Percentiles rank a stretch among this genome's conserved stretches.
Evolutionary conservation across 768 basidiomycete genomes (phyloP).

Genomic region (Macrolepiota fuliginosa): DNA sequence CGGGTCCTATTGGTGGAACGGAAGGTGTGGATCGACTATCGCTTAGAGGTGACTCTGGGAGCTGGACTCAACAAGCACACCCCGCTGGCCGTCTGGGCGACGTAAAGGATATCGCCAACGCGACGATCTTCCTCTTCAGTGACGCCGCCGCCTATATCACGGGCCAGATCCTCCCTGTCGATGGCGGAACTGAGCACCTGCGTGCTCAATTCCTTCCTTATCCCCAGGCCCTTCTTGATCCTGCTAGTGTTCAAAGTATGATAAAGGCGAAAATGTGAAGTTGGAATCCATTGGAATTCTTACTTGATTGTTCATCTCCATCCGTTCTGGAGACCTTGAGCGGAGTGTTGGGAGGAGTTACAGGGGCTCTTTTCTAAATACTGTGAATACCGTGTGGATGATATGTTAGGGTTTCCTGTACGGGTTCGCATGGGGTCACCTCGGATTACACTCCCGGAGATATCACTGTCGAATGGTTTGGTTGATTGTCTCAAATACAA

Average conservation of each 20-base stretch:
- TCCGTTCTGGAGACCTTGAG: not conserved
- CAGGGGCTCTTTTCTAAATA: not conserved
- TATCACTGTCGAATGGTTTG: not conserved
- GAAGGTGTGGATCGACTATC: slow-evolving; percentile 68
- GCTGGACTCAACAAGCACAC: slow-evolving; percentile 15
- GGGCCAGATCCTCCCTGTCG: slow-evolving; percentile 71
- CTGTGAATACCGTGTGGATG: slow-evolving; percentile 2
- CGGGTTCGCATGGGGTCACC: not conserved
- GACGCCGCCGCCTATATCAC: slow-evolving; percentile 75
- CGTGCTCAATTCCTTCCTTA: slow-evolving; percentile 52
- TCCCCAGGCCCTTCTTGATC: slow-evolving; percentile 62
- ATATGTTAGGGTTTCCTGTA: not conserved
- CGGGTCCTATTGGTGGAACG: slow-evolving; percentile 79
- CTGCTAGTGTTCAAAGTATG: slow-evolving; percentile 44
- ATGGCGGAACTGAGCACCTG: slow-evolving; percentile 62
- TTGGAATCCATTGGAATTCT: not conserved
- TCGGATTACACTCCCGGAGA: slow-evolving; percentile 1
- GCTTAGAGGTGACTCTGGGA: slow-evolving; percentile 24
- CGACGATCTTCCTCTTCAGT: slow-evolving; percentile 80
- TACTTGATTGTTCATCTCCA: not conserved
- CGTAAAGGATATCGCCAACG: slow-evolving; percentile 65
- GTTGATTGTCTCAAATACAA: not conserved
- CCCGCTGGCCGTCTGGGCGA: slow-evolving; percentile 54
- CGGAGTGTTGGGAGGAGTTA: not conserved
- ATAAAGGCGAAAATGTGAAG: slow-evolving; percentile 48